A percentile compares a stretch with the other conserved stretches of the same genome.
phyloP scores from a whole-genome alignment of 208 protist genomes.

The Trypanosoma grayi region DNA sequence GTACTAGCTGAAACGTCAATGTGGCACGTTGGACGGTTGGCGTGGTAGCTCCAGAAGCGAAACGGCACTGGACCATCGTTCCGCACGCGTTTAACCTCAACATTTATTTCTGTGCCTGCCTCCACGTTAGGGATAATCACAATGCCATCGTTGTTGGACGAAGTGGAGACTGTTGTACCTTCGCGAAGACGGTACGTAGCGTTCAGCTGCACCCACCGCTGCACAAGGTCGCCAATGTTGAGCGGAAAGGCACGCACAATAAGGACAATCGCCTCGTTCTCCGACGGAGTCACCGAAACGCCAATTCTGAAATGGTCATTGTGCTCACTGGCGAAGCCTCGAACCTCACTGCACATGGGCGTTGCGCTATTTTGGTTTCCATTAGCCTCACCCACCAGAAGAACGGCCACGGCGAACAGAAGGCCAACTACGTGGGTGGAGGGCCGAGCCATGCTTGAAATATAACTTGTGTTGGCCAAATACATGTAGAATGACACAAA shows the following conservation, averaged over 20 bases:
- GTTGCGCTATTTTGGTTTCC: constrained; percentile 1
- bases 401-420: not conserved
- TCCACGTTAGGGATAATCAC: constrained; percentile 49
- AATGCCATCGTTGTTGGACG: constrained; percentile 62
- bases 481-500: too few species aligned
- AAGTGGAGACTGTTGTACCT: constrained; percentile 22
- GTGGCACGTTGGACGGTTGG: constrained; percentile 65
- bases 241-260: constrained; percentile 48
- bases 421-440: not conserved
- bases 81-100: constrained; percentile 48
- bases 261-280: constrained; percentile 54
- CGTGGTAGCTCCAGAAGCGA: constrained; percentile 72
- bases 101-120: constrained; percentile 45
- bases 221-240: constrained; percentile 23
- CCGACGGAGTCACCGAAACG: constrained; percentile 28
- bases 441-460: not conserved
- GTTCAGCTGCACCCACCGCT: constrained; percentile 59
- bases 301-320: constrained; percentile 58
- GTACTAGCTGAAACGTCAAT: constrained; percentile 51
- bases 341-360: constrained; percentile 57
- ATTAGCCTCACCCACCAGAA: not conserved
- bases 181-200: constrained; percentile 44
- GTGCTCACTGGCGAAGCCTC: constrained; percentile 72
- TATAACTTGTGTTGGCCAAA: too few species aligned
- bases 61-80: constrained; percentile 67